Base-by-base conservation (phyloP, 805 yeast species). In the Kazachstania viticola region DNA sequence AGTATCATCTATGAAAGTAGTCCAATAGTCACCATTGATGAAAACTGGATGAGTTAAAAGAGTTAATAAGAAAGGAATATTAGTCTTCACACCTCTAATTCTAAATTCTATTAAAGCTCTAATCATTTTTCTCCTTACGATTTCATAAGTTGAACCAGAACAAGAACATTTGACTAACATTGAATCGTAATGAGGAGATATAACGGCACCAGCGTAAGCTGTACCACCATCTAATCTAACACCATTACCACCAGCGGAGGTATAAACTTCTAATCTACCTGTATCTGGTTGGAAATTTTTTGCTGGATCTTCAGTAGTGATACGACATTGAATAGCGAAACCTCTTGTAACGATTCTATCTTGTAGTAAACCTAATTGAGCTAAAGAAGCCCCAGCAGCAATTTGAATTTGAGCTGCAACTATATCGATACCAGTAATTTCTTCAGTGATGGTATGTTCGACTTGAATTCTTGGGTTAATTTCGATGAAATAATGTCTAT, bases 171-270 rank as follows among this genome's bases (percentile, higher is more conserved):
- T 88, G 44, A 88, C 98, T 71, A 88, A 73, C 95, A 88, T 81
- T 23, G 96, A 87, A 63, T 88, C 98, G 64, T 88, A 88, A 62
- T 84, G 95, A 26, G 98, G 98, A 21, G 95, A 79, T 46, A 88
- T 91, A 44, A 91, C 76, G 15, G 96, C 81, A 42, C 98, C 98
- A 9, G 95, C 94, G 59, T 84, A 88, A 3, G 95, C 96, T 57
- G 88, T 88, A 64, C 97, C 97, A 65, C 98, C 98, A 53, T 88
- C 98, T 47, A 91, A 71, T 66, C 99, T 78, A 29, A 91, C 96
- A 60, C 99, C 99, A 55, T 91, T 91, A 69, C 99, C 99, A 63
- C 98, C 98, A 15, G 97, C 83, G 28, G 96, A 85, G 60, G 97
- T 76, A 68, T 88, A 88, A 28, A 88, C 98, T 61, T 88, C 98